Evolutionary conservation across 1,284 basidiomycete species (phyloP).

Genomic region (Entoloma clypeatum): DNA sequence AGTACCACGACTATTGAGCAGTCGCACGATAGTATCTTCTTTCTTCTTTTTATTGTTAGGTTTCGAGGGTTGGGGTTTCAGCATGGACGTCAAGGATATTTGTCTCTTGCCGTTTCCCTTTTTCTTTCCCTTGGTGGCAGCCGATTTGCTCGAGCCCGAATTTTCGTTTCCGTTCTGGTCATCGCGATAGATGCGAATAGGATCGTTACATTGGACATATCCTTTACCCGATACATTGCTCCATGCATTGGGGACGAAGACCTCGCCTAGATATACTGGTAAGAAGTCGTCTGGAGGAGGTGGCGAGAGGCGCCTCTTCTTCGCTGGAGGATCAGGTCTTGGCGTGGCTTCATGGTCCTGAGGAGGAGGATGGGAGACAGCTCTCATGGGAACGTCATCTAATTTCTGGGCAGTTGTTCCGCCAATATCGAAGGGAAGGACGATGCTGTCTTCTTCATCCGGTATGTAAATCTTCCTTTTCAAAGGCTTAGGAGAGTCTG

Average conservation of each 20-base stretch:
- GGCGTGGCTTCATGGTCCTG: too few species aligned
- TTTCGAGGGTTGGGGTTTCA: slow-evolving; percentile 52
- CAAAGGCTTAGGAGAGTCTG: slow-evolving; percentile 7
- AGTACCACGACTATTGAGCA: slow-evolving; percentile 61
- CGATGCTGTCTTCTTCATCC: slow-evolving; percentile 29
- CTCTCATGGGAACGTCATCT: slow-evolving; percentile 21
- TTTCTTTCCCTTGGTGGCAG: slow-evolving; percentile 36
- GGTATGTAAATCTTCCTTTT: slow-evolving; percentile 17
- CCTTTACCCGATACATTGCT: slow-evolving; percentile 72
- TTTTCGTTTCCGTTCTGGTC: slow-evolving; percentile 33
- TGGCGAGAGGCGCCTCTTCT: slow-evolving; percentile 50
- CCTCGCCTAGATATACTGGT: slow-evolving; percentile 59
- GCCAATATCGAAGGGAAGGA: slow-evolving; percentile 29
- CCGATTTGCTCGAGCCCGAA: slow-evolving; percentile 27
- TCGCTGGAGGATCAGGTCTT: too few species aligned
- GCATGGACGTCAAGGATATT: slow-evolving; percentile 59
- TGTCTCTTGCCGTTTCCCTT: slow-evolving; percentile 54
- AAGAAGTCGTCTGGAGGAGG: slow-evolving; percentile 22
- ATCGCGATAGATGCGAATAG: slow-evolving; percentile 55
- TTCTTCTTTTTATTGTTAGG: slow-evolving; percentile 49
- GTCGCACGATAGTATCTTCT: slow-evolving; percentile 61
- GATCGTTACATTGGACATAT: slow-evolving; percentile 64
- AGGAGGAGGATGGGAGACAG: slow-evolving; percentile 26
- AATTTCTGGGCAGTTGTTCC: slow-evolving; percentile 42
- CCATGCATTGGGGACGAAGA: slow-evolving; percentile 76